Evolutionary conservation across 345 rosid species (phyloP), one percentile per base, ranked within the genome.

Genomic region (Triadica sebifera): DNA sequence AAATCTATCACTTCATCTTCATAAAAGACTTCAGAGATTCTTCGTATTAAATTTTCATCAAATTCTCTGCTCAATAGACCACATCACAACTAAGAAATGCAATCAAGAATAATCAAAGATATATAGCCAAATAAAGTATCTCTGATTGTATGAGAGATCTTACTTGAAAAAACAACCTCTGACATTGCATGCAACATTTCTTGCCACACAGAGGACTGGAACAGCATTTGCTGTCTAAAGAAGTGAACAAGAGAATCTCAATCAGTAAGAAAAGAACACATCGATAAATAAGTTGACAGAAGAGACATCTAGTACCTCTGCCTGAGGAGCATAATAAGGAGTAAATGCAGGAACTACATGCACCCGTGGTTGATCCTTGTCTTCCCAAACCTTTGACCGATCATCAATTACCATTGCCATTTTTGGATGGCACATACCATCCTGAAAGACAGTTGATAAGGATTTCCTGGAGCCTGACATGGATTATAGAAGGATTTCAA

Each of bases 341-440:
- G 87, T 79, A 80, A 93, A 95, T 25, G 97, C 85, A 64, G 97
- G 94, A 72, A 95, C 99, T 49, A 88, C 97, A 83, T 95, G 99
- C 77, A 95, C 99, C 70, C 97, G 87, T 41, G 94, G 91, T 83
- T 96, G 99, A 85, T 96, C 99, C 89, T 86, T 90, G 73, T 96
- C 97, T 84, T 96, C 99, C 99, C 96, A 96, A 69, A 93, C 98
- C 86, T 91, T 96, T 60, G 84, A 79, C 63, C 99, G 96, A 74
- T 93, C 98, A 89, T 96, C 99, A 81, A 96, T 90, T 77, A 96
- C 94, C 97, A 96, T 89, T 66, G 99, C 99, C 99, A 96, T 90
- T 84, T 90, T 93, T 45, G 98, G 99, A 84, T 96, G 97, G 85
- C 97, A 93, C 15, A 82, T 78, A 46, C 98, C 94, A 80, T 89